Evolutionary conservation across 805 yeast genomes (phyloP), one percentile per base, ranked within the genome.

Genomic region (Zygotorulaspora sp.): DNA sequence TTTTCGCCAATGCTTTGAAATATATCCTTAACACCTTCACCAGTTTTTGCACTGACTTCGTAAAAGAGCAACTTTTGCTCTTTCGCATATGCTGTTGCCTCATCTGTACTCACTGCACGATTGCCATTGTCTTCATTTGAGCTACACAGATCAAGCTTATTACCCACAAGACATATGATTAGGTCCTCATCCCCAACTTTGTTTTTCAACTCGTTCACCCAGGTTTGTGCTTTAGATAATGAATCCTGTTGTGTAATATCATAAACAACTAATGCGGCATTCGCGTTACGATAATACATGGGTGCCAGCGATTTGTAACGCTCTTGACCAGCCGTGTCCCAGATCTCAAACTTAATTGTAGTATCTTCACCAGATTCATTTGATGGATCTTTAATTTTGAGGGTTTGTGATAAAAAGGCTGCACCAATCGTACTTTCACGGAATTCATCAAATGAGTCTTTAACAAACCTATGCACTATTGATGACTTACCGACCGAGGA

Each of bases 321-420:
- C 57, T 83, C 94, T 58, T 83, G 98, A 17, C 98, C 98, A 0
- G 98, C 98, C 10, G 98, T 90, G 58, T 90, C 98, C 95, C 92
- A 81, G 36, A 81, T 78, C 53, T 81, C 87, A 49, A 80, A 71
- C 51, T 76, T 78, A 20, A 72, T 60, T 3, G 57, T 50, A 3
- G 47, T 48, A 6, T 52, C 57, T 11, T 40, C 44, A 11, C 48
- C 56, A 6, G 14, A 18, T 8, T 49, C 48, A 18, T 53, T 41
- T 27, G 40, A 20, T 45, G 44, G 25, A 26, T 49, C 47, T 20
- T 46, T 47, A 11, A 61, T 47, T 36, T 68, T 67, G 9, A 83
- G 68, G 8, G 83, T 78, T 58, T 88, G 94, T 12, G 97, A 86
- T 26, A 92, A 73, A 62, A 90, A 92, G 0, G 97, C 98, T 3